Evolutionary conservation across 345 rosid genomes (phyloP).

Genomic region (Acer campestre): DNA sequence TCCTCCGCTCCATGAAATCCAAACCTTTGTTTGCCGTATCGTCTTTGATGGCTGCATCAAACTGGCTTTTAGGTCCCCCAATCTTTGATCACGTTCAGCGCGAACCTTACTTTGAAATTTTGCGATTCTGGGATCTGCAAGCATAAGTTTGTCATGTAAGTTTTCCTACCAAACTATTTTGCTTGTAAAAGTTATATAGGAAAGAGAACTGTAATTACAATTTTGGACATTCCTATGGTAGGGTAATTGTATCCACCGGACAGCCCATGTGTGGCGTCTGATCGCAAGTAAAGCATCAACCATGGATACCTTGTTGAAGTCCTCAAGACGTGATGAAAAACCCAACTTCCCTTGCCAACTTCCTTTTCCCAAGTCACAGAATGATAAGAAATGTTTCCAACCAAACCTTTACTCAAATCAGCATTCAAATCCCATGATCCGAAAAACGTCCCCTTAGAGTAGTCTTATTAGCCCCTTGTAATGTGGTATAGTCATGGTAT

Average conservation of each 20-base stretch:
- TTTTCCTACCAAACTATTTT: background rate
- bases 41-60: too few relatives aligned
- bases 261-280: conserved; percentile 53
- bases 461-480: conserved; percentile 32
- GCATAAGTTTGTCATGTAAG: background rate
- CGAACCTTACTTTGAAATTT: conserved; percentile 48
- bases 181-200: background rate
- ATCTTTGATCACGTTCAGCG: conserved; percentile 43
- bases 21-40: too few relatives aligned
- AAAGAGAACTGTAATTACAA: conserved; percentile 31
- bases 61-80: conserved; percentile 56
- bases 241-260: conserved; percentile 62
- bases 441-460: conserved; percentile 44
- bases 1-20: too few relatives aligned
- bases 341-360: conserved; percentile 57
- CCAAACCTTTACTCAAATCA: conserved; percentile 32
- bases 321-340: conserved; percentile 50
- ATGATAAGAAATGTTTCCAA: conserved; percentile 11
- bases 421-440: conserved; percentile 67
- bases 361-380: conserved; percentile 5
- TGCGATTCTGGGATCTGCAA: conserved; percentile 47
- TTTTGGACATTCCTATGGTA: conserved; percentile 61
- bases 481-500: conserved; percentile 52
- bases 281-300: conserved; percentile 65
- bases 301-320: conserved; percentile 69